Conservation (phyloP, 2,329 filamentous ascomycete species). For the Cladosporium sp. region DNA sequence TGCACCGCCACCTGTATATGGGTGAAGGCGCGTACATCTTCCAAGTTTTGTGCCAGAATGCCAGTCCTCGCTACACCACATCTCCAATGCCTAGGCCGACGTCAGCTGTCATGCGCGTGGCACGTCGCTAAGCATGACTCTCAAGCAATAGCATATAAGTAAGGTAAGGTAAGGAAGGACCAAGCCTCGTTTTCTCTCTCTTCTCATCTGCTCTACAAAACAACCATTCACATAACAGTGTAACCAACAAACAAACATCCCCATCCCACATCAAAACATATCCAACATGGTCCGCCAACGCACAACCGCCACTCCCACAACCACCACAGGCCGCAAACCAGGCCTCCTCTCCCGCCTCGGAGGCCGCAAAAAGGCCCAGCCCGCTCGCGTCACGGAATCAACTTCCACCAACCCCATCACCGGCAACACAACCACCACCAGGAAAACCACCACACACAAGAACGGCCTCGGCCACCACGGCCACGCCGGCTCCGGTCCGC, state of each 20-base stretch:
- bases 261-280: not conserved
- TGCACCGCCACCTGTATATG: not conserved
- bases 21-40: constrained; percentile 8
- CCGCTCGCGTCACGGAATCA: constrained; percentile 37
- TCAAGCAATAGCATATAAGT: constrained; percentile 2
- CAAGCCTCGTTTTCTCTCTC: not conserved
- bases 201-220: constrained; percentile 1
- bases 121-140: no score
- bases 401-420: constrained; percentile 40
- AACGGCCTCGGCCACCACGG: constrained; percentile 23
- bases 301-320: constrained; percentile 18
- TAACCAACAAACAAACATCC: not conserved
- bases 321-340: constrained; percentile 41
- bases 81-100: constrained; percentile 6
- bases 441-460: constrained; percentile 29
- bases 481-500: constrained; percentile 22
- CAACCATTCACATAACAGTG: not conserved
- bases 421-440: constrained; percentile 28
- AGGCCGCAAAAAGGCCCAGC: constrained; percentile 36
- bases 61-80: not conserved
- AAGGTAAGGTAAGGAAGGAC: not conserved
- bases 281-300: constrained; percentile 18
- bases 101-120: constrained; percentile 9
- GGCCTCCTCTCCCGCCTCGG: constrained; percentile 52
- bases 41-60: constrained; percentile 4